Conservation (phyloP, 2,329 filamentous ascomycete genomes). For the Ustulina deusta region DNA sequence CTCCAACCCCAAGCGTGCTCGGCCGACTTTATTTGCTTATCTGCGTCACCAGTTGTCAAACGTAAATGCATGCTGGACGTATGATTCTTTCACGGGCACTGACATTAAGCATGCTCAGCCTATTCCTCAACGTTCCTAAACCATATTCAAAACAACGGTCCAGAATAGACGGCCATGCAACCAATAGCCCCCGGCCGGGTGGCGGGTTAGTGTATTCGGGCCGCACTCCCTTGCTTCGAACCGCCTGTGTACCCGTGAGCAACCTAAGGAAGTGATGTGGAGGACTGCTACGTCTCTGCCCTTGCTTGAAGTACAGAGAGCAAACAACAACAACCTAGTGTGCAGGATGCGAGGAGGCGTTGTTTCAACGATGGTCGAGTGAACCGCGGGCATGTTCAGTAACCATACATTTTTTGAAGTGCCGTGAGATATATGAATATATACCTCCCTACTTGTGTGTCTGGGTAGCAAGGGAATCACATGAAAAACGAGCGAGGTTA, state of each 20-base stretch:
- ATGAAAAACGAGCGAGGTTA: no score
- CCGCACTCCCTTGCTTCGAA: conserved; percentile 7
- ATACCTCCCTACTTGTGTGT: no score
- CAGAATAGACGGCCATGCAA: no score
- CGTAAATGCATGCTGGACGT: not conserved
- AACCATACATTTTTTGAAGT: no score
- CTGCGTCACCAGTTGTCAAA: not conserved
- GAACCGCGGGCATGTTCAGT: no score
- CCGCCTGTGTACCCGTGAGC: conserved; percentile 4
- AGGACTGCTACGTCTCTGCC: not conserved
- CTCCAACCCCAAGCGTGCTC: no score
- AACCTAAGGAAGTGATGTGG: not conserved
- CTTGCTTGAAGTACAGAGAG: not conserved
- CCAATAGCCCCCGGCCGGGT: not conserved
- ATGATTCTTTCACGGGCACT: no score
- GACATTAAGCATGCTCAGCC: not conserved
- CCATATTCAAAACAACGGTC: not conserved
- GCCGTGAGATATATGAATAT: no score
- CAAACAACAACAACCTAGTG: not conserved
- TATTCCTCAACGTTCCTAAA: not conserved
- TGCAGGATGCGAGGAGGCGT: no score
- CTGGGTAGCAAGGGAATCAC: no score
- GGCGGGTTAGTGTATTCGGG: not conserved
- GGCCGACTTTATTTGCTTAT: not conserved
- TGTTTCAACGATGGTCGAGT: no score